Evolutionary conservation across 306 rosid species (phyloP).

Genomic region (Quercus robur): DNA sequence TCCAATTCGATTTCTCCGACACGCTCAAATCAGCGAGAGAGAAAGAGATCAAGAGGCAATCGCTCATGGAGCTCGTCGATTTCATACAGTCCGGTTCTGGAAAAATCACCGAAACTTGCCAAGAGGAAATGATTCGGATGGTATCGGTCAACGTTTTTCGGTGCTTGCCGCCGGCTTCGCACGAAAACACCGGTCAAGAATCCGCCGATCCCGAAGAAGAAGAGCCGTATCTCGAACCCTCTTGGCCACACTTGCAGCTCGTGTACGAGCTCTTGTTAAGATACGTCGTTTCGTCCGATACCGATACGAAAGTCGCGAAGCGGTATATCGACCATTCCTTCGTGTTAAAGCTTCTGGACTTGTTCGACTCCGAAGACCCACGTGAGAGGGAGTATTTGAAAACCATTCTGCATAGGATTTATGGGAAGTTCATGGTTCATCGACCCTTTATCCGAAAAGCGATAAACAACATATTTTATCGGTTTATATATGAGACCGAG

Average conservation of each 20-base stretch:
- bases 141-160: slow-evolving; percentile 83
- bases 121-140: slow-evolving; percentile 91
- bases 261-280: slow-evolving; percentile 87
- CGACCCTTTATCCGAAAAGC: slow-evolving; percentile 96
- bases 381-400: slow-evolving; percentile 95
- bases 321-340: slow-evolving; percentile 91
- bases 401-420: slow-evolving; percentile 88
- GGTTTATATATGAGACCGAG: slow-evolving; percentile 89
- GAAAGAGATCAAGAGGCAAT: slow-evolving; percentile 86
- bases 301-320: slow-evolving; percentile 88
- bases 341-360: slow-evolving; percentile 78
- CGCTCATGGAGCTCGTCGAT: slow-evolving; percentile 82
- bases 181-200: slow-evolving; percentile 84
- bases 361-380: slow-evolving; percentile 88
- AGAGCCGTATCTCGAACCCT: slow-evolving; percentile 75
- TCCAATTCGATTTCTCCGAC: slow-evolving; percentile 67
- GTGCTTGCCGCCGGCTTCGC: slow-evolving; percentile 78
- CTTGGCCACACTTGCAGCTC: slow-evolving; percentile 94
- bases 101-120: slow-evolving; percentile 78
- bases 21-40: slow-evolving; percentile 68
- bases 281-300: slow-evolving; percentile 88
- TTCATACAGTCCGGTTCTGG: slow-evolving; percentile 87
- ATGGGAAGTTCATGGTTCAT: slow-evolving; percentile 98
- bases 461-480: slow-evolving; percentile 83
- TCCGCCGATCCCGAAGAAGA: slow-evolving; percentile 84